Evolutionary conservation across 2,329 filamentous ascomycete species (phyloP), one percentile per base, ranked within the genome.

Genomic region (Exophiala aquamarina): DNA sequence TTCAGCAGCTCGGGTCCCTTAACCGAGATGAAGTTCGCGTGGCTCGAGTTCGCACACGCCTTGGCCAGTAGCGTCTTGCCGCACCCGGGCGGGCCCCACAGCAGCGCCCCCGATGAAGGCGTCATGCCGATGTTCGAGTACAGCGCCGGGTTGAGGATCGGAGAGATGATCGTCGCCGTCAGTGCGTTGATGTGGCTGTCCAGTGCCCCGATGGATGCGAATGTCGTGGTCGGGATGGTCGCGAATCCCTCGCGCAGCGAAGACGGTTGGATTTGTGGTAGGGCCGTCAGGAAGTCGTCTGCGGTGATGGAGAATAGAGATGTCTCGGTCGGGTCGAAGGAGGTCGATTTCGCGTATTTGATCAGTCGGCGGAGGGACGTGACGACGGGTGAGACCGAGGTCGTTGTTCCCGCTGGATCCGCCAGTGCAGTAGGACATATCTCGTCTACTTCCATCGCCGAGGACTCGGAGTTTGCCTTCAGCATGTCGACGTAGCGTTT

Each of bases 21-120:
- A 69, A 98, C 89, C 42, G 89, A 90, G 68, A 98, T 98, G 73
- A 98, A 98, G 68, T 95, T 97, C 38, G 93, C 93, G 66, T 92
- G 89, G 6, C 87, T 91, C 65, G 95, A 90, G 66, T 95, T 95
- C 45, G 93, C 93, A 3, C 96, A 90, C 3, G 93, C 93, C 70
- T 97, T 96, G 14, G 93, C 93, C 2, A 98, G 82, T 2, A 98
- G 79, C 0, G 93, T 98, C 68, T 98, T 98, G 60, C 93, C 93
- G 66, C 93, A 98, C 5, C 93, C 93, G 0, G 93, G 93, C 1
- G 93, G 93, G 0, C 93, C 93, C 89, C 92, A 98, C 44, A 98
- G 87, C 1, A 98, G 77, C 3, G 96, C 89, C 13, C 93, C 93
- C 0, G 89, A 87, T 1, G 89, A 87, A 0, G 87, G 83, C 17